Evolutionary conservation across 225 moss, liverwort and hornwort genomes (phyloP), one percentile per base, ranked within the genome.

Genomic region (Pseudisothecium myosuroides): DNA sequence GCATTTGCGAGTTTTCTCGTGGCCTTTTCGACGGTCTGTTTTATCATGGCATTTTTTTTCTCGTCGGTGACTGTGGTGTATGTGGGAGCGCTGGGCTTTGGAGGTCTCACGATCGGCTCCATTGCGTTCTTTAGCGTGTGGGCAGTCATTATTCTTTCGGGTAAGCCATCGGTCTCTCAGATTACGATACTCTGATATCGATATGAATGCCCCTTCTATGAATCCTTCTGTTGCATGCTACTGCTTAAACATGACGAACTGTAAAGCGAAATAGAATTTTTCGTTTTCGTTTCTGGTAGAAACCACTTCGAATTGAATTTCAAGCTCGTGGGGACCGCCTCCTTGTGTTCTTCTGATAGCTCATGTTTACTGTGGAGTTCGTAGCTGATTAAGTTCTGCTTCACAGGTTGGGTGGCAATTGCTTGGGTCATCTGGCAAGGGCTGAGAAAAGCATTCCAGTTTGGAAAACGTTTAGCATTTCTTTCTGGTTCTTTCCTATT

Each of bases 381-480:
- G 24, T 63, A 71, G 39, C 91, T 91, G 68, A 87, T 58, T 56
- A 39, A 23, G 18, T 36, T 72, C 69, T 73, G 39, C 55, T 34
- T 49, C 32, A 79, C 95, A 96, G 96, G 95, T 19, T 96, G 96
- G 96, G 93, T 91, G 83, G 93, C 87, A 52, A 90, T 96, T 85
- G 90, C 80, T 82, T 97, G 96, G 97, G 76, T 93, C 28, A 62
- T 93, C n/a, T 97, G 93, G 94, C 91, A 92, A 82, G 94, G 92
- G 45, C 81, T 91, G 45, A 92, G 85, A 79, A 95, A 87, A 89
- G 84, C 68, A 60, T 50, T 93, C 22, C 89, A 94, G 73, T 28
- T 94, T 72, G 94, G 62, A 49, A 83, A 85, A 82, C 90, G 69
- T 75, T 84, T 90, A 18, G 68, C 95, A 23, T 76, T 76, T 84